phyloP scores from a whole-genome alignment of 169 alveolate genomes.

The Plasmodium sp. region DNA sequence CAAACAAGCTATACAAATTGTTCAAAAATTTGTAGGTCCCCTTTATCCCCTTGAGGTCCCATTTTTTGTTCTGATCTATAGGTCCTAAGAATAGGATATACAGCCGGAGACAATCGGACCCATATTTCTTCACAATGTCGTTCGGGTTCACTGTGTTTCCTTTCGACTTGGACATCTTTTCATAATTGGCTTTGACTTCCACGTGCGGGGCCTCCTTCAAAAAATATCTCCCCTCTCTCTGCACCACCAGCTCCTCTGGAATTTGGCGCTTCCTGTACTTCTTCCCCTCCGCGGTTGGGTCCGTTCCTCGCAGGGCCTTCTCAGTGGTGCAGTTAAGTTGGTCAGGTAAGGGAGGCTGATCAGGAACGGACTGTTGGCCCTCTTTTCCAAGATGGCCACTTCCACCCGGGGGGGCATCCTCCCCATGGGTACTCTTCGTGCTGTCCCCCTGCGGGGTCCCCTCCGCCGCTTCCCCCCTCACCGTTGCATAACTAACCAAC shows the following conservation, averaged over 20 bases:
- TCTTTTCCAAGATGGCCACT: not conserved
- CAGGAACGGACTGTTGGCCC: not conserved
- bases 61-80: slow-evolving; percentile 82
- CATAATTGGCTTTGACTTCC: slow-evolving; percentile 77
- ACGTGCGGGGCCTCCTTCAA: slow-evolving; percentile 22
- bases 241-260: slow-evolving; percentile 63
- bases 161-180: slow-evolving; percentile 91
- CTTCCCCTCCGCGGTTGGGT: not conserved
- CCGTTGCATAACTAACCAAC: slow-evolving; percentile 1
- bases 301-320: not conserved
- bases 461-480: not conserved
- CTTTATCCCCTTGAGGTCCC: slow-evolving; percentile 81
- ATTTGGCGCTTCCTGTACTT: slow-evolving; percentile 70
- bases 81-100: slow-evolving; percentile 92
- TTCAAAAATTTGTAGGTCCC: slow-evolving; percentile 78
- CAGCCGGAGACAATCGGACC: slow-evolving; percentile 91
- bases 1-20: slow-evolving; percentile 48
- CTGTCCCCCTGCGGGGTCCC: not conserved
- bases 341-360: not conserved
- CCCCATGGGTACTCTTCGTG: not conserved
- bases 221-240: slow-evolving; percentile 55
- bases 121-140: slow-evolving; percentile 79
- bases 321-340: not conserved
- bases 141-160: slow-evolving; percentile 89
- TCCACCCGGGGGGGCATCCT: not conserved